Evolutionary conservation across 2,329 filamentous ascomycete species (phyloP), one percentile per base, ranked within the genome.

Genomic region (Colletotrichum tanaceti): DNA sequence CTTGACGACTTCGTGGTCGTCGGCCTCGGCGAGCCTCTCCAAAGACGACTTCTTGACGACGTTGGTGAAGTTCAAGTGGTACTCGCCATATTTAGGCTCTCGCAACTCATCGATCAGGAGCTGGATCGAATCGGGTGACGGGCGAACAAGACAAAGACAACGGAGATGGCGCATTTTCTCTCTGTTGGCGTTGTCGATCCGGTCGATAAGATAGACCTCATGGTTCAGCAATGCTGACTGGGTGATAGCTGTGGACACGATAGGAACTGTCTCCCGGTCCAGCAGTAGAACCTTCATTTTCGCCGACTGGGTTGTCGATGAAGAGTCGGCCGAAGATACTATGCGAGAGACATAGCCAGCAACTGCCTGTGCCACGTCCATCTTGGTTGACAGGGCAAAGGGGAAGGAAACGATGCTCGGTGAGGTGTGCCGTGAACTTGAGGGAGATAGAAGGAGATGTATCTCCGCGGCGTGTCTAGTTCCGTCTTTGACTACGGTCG

Each of bases 281-380:
- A 99, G 85, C 71, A 99, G 84, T 65, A 99, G 84, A 70, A 98
- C 96, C 89, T 99, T 99, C 96, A 99, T 99, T 85, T 98, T 98
- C 49, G 93, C 88, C 24, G 93, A 90, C 58, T 90, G 86, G 52
- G 89, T 86, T 70, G 88, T 87, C 50, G 85, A 81, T 58, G 89
- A 85, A 76, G 84, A 86, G 81, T 97, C 94, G 76, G 93, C 93
- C 72, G 89, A 89, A 73, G 93, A 91, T 79, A 98, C 90, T 89
- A 99, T 97, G 87, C 94, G 97, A 79, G 91, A 91, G 85, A 99
- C 91, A 85, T 99, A 99, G 82, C 93, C 92, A 75, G 94, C 91
- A 77, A 98, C 91, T 73, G 94, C 93, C 79, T 97, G 92, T 71
- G 97, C 92, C 76, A 98, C 90, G 78, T 99, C 96, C 96, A 99